A percentile compares a stretch with the other conserved stretches of the same genome.
Conservation (phyloP, 2,329 filamentous ascomycete genomes). For the Cladosporium cucumerinum region DNA sequence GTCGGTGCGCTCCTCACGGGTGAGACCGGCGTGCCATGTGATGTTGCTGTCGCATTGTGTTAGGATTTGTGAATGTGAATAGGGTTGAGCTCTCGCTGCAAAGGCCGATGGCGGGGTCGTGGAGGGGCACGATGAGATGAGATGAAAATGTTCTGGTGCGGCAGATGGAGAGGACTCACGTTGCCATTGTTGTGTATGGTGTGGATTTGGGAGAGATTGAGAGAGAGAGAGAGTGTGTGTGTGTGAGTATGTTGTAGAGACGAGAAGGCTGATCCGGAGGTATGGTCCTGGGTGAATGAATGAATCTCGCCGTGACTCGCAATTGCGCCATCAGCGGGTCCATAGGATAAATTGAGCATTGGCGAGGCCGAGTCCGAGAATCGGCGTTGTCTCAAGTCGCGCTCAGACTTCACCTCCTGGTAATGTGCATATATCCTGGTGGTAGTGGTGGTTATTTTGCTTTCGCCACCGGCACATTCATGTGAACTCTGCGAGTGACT, state of each 20-base stretch:
- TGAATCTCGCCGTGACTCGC: slow-evolving; percentile 1
- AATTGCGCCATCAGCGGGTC: slow-evolving; percentile 11
- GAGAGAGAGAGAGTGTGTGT: too few species aligned
- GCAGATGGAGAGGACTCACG: slow-evolving; percentile 10
- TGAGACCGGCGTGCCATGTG: slow-evolving; percentile 82
- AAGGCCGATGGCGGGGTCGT: slow-evolving; percentile 14
- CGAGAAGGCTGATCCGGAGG: background rate
- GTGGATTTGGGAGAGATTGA: background rate
- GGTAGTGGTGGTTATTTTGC: background rate
- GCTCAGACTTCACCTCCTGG: background rate
- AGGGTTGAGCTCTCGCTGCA: background rate
- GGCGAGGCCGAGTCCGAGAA: background rate
- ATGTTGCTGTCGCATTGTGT: slow-evolving; percentile 63
- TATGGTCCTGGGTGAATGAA: background rate
- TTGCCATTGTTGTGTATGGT: slow-evolving; percentile 12
- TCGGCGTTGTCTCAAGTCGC: background rate
- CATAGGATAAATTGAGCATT: background rate
- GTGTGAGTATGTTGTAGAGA: background rate
- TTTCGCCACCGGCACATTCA: background rate
- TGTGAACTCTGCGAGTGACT: background rate
- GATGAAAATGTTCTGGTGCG: background rate
- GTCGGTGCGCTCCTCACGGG: slow-evolving; percentile 70
- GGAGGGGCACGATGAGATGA: slow-evolving; percentile 5
- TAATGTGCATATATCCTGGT: background rate
- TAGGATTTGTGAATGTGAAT: slow-evolving; percentile 10